phyloP scores from a whole-genome alignment of 306 rosid genomes.

The Cucurbita argyrosperma region DNA sequence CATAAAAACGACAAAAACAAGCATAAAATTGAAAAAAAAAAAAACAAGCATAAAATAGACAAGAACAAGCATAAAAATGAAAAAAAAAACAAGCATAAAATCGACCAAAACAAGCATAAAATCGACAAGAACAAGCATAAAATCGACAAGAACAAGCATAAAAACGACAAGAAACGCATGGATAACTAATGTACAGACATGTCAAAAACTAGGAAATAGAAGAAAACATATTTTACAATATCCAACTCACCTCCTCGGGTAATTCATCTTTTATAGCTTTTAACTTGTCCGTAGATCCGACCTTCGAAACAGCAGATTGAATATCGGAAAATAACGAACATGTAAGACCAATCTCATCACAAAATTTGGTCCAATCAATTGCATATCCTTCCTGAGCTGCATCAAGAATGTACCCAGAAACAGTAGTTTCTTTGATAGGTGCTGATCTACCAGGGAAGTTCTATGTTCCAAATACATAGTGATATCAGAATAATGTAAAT shows the following conservation, averaged over 20 bases:
- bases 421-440: conserved; percentile 75
- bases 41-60: too few relatives aligned
- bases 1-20: too few relatives aligned
- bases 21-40: too few relatives aligned
- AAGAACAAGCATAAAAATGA: background rate
- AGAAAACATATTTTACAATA: conserved; percentile 8
- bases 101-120: too few relatives aligned
- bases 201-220: background rate
- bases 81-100: too few relatives aligned
- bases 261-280: conserved; percentile 79
- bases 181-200: background rate
- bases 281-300: conserved; percentile 62
- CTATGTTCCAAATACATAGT: conserved; percentile 17
- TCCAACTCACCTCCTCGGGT: conserved; percentile 58
- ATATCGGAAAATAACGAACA: conserved; percentile 23
- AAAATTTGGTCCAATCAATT: conserved; percentile 59
- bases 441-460: conserved; percentile 60
- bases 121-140: too few relatives aligned
- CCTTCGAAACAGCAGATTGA: conserved; percentile 54
- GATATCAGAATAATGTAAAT: background rate
- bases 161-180: background rate
- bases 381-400: conserved; percentile 65
- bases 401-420: conserved; percentile 47
- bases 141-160: too few relatives aligned
- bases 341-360: conserved; percentile 41